Conservation (phyloP, 2,329 filamentous ascomycete genomes). For the Keithomyces neogunnii region DNA sequence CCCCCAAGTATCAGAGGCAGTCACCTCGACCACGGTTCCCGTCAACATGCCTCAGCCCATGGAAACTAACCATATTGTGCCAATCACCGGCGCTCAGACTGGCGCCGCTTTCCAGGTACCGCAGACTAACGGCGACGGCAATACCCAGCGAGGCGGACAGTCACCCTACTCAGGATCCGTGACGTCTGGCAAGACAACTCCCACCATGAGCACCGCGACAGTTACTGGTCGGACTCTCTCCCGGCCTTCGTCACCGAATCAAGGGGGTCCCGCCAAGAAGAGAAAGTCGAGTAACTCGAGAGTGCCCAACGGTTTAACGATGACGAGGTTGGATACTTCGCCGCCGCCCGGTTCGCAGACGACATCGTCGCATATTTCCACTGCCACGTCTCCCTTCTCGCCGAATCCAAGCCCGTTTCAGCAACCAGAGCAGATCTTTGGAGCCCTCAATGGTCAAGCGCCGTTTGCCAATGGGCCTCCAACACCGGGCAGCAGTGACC, state of each 20-base stretch:
- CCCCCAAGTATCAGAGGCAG: slow-evolving; percentile 20
- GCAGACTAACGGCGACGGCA: slow-evolving; percentile 54
- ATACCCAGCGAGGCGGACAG: slow-evolving; percentile 42
- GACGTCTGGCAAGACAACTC: slow-evolving; percentile 24
- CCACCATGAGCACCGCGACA: slow-evolving; percentile 14
- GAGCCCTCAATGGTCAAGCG: slow-evolving; percentile 28
- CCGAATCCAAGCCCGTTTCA: slow-evolving; percentile 37
- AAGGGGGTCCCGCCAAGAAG: slow-evolving; percentile 66
- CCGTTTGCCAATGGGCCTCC: slow-evolving; percentile 50
- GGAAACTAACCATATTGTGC: slow-evolving; percentile 24
- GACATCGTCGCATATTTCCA: slow-evolving; percentile 28
- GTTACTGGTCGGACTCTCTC: slow-evolving; percentile 41
- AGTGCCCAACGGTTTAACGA: slow-evolving; percentile 64
- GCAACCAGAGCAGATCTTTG: slow-evolving; percentile 37
- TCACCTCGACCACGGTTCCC: slow-evolving; percentile 15
- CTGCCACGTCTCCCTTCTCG: slow-evolving; percentile 45
- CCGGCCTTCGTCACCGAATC: slow-evolving; percentile 63
- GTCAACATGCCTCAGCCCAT: slow-evolving; percentile 10
- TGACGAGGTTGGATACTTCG: slow-evolving; percentile 70
- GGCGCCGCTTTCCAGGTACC: slow-evolving; percentile 42
- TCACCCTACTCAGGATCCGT: slow-evolving; percentile 21
- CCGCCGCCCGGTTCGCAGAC: slow-evolving; percentile 29
- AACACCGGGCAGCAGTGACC: slow-evolving; percentile 59
- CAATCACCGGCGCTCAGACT: slow-evolving; percentile 18
- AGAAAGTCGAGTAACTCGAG: slow-evolving; percentile 70